A percentile compares a stretch with the other conserved stretches of the same genome.
Conservation (phyloP, 2,329 filamentous ascomycete genomes). For the Triangularia setosa region DNA sequence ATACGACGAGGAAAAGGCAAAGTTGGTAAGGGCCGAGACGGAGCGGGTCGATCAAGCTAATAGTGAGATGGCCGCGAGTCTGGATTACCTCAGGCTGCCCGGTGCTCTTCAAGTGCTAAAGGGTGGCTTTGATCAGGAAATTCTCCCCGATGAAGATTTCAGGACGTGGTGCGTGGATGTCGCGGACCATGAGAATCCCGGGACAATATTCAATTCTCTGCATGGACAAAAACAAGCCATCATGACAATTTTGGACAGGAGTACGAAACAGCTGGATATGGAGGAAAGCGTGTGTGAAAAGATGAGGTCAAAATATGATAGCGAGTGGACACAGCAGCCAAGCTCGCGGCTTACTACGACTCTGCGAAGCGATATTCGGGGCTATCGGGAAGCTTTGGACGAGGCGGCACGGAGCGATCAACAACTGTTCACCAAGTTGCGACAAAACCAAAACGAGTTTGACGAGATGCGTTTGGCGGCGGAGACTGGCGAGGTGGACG, state of each 20-base stretch:
- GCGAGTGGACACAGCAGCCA: slow-evolving; percentile 95
- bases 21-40: slow-evolving; percentile 86
- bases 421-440: slow-evolving; percentile 76
- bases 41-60: slow-evolving; percentile 91
- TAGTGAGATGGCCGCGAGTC: slow-evolving; percentile 88
- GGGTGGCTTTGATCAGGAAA: slow-evolving; percentile 85
- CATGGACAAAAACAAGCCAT: slow-evolving; percentile 75
- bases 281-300: slow-evolving; percentile 98
- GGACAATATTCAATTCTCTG: slow-evolving; percentile 72
- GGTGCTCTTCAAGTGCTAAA: slow-evolving; percentile 87
- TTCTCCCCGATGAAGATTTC: slow-evolving; percentile 86
- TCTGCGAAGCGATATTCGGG: slow-evolving; percentile 78
- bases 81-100: slow-evolving; percentile 90
- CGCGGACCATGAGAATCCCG: slow-evolving; percentile 76
- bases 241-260: slow-evolving; percentile 67
- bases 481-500: slow-evolving; percentile 80
- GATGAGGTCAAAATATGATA: slow-evolving; percentile 96
- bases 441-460: slow-evolving; percentile 83
- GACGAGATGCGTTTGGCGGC: slow-evolving; percentile 92
- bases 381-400: slow-evolving; percentile 83
- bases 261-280: slow-evolving; percentile 86
- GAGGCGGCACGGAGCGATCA: slow-evolving; percentile 84
- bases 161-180: slow-evolving; percentile 91
- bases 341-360: slow-evolving; percentile 87
- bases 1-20: slow-evolving; percentile 98